These are phyloP conservation scores for Periglandula ipomoeae DNA, from an alignment of 2,329 filamentous ascomycete species.

Conservation along the genomic window DNA sequence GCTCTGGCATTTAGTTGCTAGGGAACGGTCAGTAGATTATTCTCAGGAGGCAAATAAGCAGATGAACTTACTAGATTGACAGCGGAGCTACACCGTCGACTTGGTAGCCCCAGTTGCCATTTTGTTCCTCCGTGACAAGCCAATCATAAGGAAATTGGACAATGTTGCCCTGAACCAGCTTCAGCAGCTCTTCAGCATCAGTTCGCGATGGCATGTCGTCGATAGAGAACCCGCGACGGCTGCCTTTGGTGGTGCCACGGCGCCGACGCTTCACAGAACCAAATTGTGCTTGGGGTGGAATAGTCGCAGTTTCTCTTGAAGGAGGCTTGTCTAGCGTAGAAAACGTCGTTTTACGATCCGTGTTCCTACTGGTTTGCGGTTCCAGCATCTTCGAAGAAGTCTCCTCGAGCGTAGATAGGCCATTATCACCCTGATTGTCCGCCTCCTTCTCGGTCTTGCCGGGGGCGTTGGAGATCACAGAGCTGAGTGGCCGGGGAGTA, in stretches of 20 bases:
- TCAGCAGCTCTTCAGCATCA: slow-evolving; percentile 74
- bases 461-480: slow-evolving; percentile 29
- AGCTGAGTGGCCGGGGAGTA: slow-evolving; percentile 16
- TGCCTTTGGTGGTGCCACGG: slow-evolving; percentile 61
- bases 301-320: slow-evolving; percentile 22
- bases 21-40: not conserved
- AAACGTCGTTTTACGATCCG: slow-evolving; percentile 47
- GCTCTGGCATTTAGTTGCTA: slow-evolving; percentile 3
- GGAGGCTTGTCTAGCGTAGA: slow-evolving; percentile 42
- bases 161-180: slow-evolving; percentile 76
- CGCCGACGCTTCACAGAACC: slow-evolving; percentile 53
- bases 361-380: slow-evolving; percentile 28
- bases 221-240: slow-evolving; percentile 51
- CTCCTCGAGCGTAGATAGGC: slow-evolving; percentile 39
- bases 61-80: slow-evolving; percentile 78
- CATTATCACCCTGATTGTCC: slow-evolving; percentile 26
- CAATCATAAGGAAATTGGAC: slow-evolving; percentile 96
- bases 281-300: slow-evolving; percentile 21
- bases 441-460: slow-evolving; percentile 1
- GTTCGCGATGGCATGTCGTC: slow-evolving; percentile 69
- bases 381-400: slow-evolving; percentile 23
- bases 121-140: slow-evolving; percentile 82
- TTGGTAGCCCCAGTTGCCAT: slow-evolving; percentile 93
- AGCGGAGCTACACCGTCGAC: slow-evolving; percentile 92
- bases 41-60: too few species aligned